Base-by-base conservation (phyloP, 2,329 filamentous ascomycete genomes). In the Harringtonia aguacate region DNA sequence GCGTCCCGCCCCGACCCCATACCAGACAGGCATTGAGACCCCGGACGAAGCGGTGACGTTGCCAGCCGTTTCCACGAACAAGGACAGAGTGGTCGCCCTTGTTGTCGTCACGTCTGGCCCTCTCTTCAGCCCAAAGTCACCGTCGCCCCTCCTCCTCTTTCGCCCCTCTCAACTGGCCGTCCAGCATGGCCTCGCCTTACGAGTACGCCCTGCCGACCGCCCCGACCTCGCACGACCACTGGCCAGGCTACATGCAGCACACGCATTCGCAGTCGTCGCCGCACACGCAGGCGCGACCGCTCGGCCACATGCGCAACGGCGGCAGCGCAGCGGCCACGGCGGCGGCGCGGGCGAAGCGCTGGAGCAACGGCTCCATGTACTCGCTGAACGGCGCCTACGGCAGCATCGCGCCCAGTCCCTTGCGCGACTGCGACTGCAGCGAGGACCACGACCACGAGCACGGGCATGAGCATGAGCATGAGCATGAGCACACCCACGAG, bases 201-300 rank as follows among this genome's bases (percentile, higher is more conserved):
- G n/a, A n/a, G n/a, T n/a, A n/a, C 55, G 63, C 67, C 41, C 58
- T 77, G 44, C 73, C 73, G n/a, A 66, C 70, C 69, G 42, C 69
- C 69, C 50, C 46, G 66, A 72, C 21, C 10, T 24, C 39, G 51
- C 61, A 67, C 43, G 64, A 64, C 39, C 57, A 57, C 35, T 52
- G 48, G 20, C 52, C 57, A 20, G 53, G 50, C 27, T 56, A 57
- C 50, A 57, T 63, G 37, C 62, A 69, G 31, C 44, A 47, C 21
- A 28, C 39, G 20, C 54, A 57, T 44, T 58, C 61, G 13, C 60
- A 61, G 35, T 61, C 64, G 9, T 63, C 57, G 29, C 50, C 56
- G 8, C 63, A 64, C 46, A 52, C 57, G 13, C 61, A 64, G 44
- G 53, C 57, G 14, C 40, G 31, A n/a, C 27, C 29, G 7, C 22